Evolutionary conservation across 2,329 filamentous ascomycete species (phyloP), one percentile per base, ranked within the genome.

Genomic region (Trichoderma brevicompactum): DNA sequence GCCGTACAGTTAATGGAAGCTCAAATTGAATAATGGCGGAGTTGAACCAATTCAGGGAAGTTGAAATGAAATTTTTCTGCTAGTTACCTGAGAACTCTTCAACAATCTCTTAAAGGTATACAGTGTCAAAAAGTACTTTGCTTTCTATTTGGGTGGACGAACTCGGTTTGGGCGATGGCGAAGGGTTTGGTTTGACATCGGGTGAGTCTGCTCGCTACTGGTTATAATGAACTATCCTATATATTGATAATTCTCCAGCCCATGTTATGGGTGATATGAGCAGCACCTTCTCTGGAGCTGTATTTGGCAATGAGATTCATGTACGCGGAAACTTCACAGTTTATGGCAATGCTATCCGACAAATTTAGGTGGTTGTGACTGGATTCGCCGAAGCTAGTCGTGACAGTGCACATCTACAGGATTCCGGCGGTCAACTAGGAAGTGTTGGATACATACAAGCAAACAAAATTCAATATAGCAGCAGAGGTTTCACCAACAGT

Each of bases 1-100:
- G 54, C 23, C 54, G 54, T 10, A 58, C 28, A 17, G n/a, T 28
- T 58, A 36, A 58, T 41, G 36, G 54, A 40, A 58, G 54, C 15
- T 46, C 41, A 19, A 58, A 3, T 12, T 58, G 28, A 58, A 19
- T 13, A 28, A 13, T 34, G 8, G 15, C 6, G 41, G 32, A n/a
- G 13, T 28, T 34, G 41, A 10, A 19, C 12, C 41, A 19, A 23
- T 15, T 7, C 41, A 58, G 15, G n/a, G 54, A 46, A 46, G 41
- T 10, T 58, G 54, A 17, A 4, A 17, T 15, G 41, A 28, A 17
- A n/a, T 58, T 7, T 58, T 8, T 58, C 54, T 32, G 41, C 44
- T 12, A 32, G 19, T 19, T 48, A 41, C 43, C 23, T 32, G 32
- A 48, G 55, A 36, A 41, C n/a, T 23, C 41, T 58, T 9, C 55